phyloP scores from a whole-genome alignment of 129 eudicot genomes.

The sunflower (Helianthus annuus) region HanXRQr2.0-SUNRISE NC_035449.2:1513925-1514424 shows the following conservation, averaged over 20 bases:
- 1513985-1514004: too few species aligned
- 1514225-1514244: background rate
- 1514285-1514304: background rate
- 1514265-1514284: background rate
- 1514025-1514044: background rate
- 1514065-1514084: background rate
- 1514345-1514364: background rate
- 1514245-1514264: too few species aligned
- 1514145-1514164: conserved; percentile 5
- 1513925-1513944: too few species aligned
- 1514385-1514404: too few species aligned
- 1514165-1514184: background rate
- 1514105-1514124: background rate
- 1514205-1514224: background rate
- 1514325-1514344: background rate
- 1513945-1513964: too few species aligned
- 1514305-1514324: background rate
- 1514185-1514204: background rate
- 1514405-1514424: too few species aligned
- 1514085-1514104: background rate
- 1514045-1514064: background rate
- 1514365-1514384: too few species aligned
- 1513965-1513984: too few species aligned
- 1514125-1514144: conserved; percentile 1
- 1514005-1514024: background rate